Base-by-base conservation (phyloP, 768 basidiomycete genomes). In the Russula earlei region DNA sequence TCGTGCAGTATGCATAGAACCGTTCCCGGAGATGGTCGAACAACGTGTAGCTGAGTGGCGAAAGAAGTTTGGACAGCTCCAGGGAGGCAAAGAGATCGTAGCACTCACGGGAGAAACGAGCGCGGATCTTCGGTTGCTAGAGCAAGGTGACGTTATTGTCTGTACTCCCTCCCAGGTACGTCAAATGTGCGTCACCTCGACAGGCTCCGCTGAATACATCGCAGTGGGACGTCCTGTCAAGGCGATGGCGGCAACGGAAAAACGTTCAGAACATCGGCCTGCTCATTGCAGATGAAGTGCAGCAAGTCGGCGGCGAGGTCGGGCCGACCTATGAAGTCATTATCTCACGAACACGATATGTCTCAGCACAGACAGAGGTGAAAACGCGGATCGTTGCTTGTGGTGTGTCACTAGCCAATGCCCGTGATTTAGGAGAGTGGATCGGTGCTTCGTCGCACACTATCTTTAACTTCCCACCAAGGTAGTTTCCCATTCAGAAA, bases 11-110 rank as follows among this genome's bases (percentile, higher is more conserved):
- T 97, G 95, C 67, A 85, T 98, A 49, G 91, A 94, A 69, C 96
- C 96, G 0, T 96, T 89, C 68, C 93, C 93, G 64, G 96, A 98
- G 63, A 95, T 97, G 89, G 96, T 97, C 2, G 91, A 98, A 54
- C 77, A 83, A 62, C 80, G 94, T 3, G 89, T 94, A 0, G 72
- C 75, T 29, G 95, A 98, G 67, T 99, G 96, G 96, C 76, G 76
- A 49, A 74, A 74, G 54, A 97, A 93, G 71, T 97, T 98, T 58
- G 74, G 80, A 15, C 66, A 75, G 12, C 68, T 97, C 0, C 91
- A 94, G 64, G 91, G 89, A 10, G 90, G 92, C 27, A 98, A 98
- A 72, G 88, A 92, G 74, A 86, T 98, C 56, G 84, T 94, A 43
- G 87, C 87, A 58, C 71, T 99, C 50, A 97, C 95, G 1, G 96